Evolutionary conservation across 2,329 filamentous ascomycete species (phyloP), one percentile per base, ranked within the genome.

Genomic region (Diaporthe capsici): DNA sequence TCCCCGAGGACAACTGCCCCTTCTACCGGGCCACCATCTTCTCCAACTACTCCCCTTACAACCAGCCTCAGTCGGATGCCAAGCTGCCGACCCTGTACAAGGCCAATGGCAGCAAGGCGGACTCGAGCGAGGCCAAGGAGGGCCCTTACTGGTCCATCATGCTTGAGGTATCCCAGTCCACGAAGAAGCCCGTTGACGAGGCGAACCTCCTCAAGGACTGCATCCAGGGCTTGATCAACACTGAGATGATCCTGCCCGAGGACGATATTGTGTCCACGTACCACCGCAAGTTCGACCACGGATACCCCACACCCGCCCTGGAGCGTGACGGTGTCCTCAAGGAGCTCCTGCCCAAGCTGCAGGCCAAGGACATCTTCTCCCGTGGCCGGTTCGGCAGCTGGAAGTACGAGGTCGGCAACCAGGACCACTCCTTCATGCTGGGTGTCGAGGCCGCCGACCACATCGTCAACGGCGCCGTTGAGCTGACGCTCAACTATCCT

Each of bases 131-230:
- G 82, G 87, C 95, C 76, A 91, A 97, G 89, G 91, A 94, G 82
- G 97, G 97, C 47, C 97, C 97, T 57, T 99, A 99, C 92, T 99
- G 97, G 97, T 98, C 96, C 78, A 97, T 99, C 89, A 99, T 99
- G 97, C 88, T 99, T 81, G 97, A 99, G 87, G 94, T 99, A 77
- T 98, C 97, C 44, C 95, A 99, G 87, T 98, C 96, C 44, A 92
- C 91, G 82, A 92, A 98, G 93, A 99, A 99, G 91, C 95, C 95
- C 53, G 96, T 98, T 44, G 92, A 98, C 85, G 88, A 94, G 81
- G 92, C 92, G 81, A 98, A 93, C 85, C 87, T 99, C 78, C 90
- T 99, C 81, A 91, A 91, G 85, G 96, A 99, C 83, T 97, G 92
- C 82, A 98, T 99, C 84, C 94, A 98, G 88, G 97, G 97, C 82